Base-by-base conservation (phyloP, 208 protist species). In the Trypanosoma lewisi region DNA sequence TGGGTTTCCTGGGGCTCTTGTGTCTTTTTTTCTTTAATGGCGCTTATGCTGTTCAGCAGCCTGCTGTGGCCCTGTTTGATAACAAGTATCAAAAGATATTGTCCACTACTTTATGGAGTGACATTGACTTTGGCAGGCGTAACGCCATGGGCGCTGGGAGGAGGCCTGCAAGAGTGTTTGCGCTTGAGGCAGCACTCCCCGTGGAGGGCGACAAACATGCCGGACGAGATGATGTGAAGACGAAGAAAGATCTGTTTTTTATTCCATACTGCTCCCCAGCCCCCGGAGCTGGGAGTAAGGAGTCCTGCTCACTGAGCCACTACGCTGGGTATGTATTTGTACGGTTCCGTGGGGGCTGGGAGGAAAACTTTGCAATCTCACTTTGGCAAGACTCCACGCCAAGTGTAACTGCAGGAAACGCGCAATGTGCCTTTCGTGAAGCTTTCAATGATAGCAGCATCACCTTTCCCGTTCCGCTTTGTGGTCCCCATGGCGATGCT, bases 271-370 rank as follows among this genome's bases (percentile, higher is more conserved):
- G 59, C 42, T 53, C 16, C 7, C 2, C 23, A 21, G 23, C 30
- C 4, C 1, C 37, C n/a, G 12, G 1, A 16, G 36, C 37, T 30
- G 30, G 4, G 4, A n/a, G n/a, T 39, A 42, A 7, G n/a, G 59
- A 59, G 17, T 30, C 28, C 12, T 73, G 67, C 21, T 66, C 67
- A 19, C 28, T 73, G 23, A 49, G 31, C 12, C 48, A 62, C n/a
- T 67, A 50, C 37, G 44, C 49, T 30, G 67, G 59, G 16, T 65
- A 63, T 51, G 30, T 73, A 2, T 25, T 67, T 0, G 19, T 73
- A 21, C 57, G 67, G 2, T 67, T 73, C 48, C 67, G 67, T 34
- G 67, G 59, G 27, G 67, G 67, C 12, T 73, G 67, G 67, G 67
- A 73, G 37, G 44, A 36, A 12, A 36, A 48, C 8, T 67, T 67